Base-by-base conservation (phyloP, 2,329 filamentous ascomycete genomes). In the Penicillium sp. region DNA sequence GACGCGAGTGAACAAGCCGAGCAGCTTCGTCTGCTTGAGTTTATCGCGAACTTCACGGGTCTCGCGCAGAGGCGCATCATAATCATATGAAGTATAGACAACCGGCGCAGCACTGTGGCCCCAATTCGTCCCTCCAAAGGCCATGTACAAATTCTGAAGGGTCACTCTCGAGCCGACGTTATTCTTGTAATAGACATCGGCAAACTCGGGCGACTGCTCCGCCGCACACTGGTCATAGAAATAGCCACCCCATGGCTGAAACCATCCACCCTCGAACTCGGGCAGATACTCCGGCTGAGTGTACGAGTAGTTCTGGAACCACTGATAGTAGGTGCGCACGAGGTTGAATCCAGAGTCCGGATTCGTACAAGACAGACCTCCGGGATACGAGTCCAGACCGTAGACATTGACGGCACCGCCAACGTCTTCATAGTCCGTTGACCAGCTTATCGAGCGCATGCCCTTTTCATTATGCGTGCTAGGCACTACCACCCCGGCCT, bases 121-220 rank as follows among this genome's bases (percentile, higher is more conserved):
- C 80, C 79, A 82, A 54, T 79, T 81, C 0, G 80, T 82, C 1
- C 79, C 80, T n/a, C 80, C 80, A 57, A 72, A 80, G 0, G 74
- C 72, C 69, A 82, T 81, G 56, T 81, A 82, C 13, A 81, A 52
- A 41, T 71, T 81, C 30, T 79, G 66, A 10, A 80, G 62, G 0
- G 78, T 81, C 1, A 75, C 69, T 20, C 74, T 68, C 47, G 81
- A 78, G 5, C 73, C 80, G 49, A 82, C 74, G 46, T 81, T 77
- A 56, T 81, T 79, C 61, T 81, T 81, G 62, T 81, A 82, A 50
- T 79, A 82, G 1, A 83, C 75, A 63, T 82, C 79, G 1, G 78
- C 73, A 61, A 80, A 82, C 11, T 73, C 73, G 0, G 71, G 67
- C 18, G 68, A 71, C 30, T 78, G 76, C 41, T 80, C 75, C 0